Evolutionary conservation across 805 yeast species (phyloP).

Genomic region (Cyberlindnera suaveolens): DNA sequence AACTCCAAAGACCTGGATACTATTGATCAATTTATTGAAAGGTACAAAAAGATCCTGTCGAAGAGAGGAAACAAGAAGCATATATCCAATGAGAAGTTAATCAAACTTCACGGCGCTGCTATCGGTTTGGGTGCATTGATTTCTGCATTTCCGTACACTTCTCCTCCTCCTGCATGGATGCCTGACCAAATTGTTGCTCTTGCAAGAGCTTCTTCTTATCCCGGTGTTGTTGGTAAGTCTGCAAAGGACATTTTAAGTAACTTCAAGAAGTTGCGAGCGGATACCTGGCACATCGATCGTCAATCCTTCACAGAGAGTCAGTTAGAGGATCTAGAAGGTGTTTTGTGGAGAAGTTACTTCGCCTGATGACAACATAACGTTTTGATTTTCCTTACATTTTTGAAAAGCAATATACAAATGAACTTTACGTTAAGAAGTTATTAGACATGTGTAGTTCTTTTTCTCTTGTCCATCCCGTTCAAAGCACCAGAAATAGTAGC

Average conservation of each 20-base stretch:
- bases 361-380: conserved; percentile 34
- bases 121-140: conserved; percentile 85
- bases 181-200: conserved; percentile 65
- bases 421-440: not conserved
- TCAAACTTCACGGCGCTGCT: conserved; percentile 73
- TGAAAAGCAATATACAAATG: not conserved
- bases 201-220: conserved; percentile 66
- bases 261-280: conserved; percentile 88
- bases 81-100: conserved; percentile 34
- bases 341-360: conserved; percentile 86
- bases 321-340: conserved; percentile 89
- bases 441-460: conserved; percentile 20
- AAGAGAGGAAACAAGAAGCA: conserved; percentile 27
- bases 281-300: conserved; percentile 92
- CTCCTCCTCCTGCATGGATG: conserved; percentile 91
- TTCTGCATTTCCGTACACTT: conserved; percentile 81
- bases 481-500: conserved; percentile 31
- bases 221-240: conserved; percentile 75
- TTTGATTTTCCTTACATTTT: not conserved
- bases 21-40: conserved; percentile 34
- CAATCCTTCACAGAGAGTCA: conserved; percentile 69
- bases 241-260: conserved; percentile 77
- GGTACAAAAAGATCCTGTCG: conserved; percentile 21
- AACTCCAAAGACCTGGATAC: conserved; percentile 32
- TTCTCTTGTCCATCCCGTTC: conserved; percentile 30